These are phyloP conservation scores for Vicia villosa DNA, from an alignment of 306 rosid genomes.

Conservation along the genomic window DNA sequence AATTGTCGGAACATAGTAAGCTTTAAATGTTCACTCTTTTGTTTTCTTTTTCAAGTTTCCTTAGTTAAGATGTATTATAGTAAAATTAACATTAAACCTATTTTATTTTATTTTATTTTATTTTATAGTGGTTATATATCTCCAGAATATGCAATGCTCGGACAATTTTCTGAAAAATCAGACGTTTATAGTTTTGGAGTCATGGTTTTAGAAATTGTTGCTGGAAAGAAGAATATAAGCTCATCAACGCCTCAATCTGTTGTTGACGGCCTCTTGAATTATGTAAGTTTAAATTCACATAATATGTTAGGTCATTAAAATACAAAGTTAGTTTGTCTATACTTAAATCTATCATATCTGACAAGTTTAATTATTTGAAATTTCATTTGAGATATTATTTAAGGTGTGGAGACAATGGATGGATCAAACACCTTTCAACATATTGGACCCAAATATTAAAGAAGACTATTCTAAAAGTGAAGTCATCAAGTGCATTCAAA, in stretches of 20 bases:
- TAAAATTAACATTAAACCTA: background rate
- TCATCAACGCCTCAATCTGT: background rate
- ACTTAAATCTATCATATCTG: too few relatives aligned
- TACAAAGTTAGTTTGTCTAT: too few relatives aligned
- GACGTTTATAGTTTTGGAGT: background rate
- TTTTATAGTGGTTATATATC: background rate
- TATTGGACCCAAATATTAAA: conserved; percentile 3
- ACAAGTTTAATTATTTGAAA: too few relatives aligned
- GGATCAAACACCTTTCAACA: background rate
- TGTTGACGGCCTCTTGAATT: background rate
- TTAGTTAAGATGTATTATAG: too few relatives aligned
- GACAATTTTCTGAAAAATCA: conserved; percentile 1
- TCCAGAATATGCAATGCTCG: background rate
- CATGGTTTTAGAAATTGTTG: background rate
- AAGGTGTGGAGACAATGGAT: conserved; percentile 13
- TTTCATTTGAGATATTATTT: background rate
- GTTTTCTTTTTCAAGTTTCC: background rate
- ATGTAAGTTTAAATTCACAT: background rate
- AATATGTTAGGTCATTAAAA: too few relatives aligned
- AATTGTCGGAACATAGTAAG: conserved; percentile 19
- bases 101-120: too few relatives aligned
- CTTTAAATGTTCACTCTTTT: background rate
- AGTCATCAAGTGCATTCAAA: background rate
- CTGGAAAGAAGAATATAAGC: background rate
- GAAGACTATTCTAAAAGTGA: background rate